Percentiles rank a stretch among this genome's conserved stretches.
phyloP scores from a whole-genome alignment of 2,329 filamentous ascomycete species.

The Fusarium devonianum region DNA sequence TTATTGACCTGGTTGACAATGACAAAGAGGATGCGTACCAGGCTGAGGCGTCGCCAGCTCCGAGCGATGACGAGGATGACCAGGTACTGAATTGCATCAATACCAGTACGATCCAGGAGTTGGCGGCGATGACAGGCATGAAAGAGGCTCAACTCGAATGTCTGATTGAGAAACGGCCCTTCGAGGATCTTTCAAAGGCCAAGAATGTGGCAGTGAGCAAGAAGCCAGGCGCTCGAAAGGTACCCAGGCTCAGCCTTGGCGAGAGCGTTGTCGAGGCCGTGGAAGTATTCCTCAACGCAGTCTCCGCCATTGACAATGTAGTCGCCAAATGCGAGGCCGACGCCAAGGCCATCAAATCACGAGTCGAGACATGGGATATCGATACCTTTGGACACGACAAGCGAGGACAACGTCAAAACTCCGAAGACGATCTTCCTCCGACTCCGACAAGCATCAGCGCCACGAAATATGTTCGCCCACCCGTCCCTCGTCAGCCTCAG shows the following conservation, averaged over 20 bases:
- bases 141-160: slow-evolving; percentile 72
- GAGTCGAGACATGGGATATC: slow-evolving; percentile 58
- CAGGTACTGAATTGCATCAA: slow-evolving; percentile 83
- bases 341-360: slow-evolving; percentile 62
- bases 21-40: slow-evolving; percentile 53
- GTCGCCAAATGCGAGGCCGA: slow-evolving; percentile 78
- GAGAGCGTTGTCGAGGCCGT: slow-evolving; percentile 60
- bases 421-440: slow-evolving; percentile 49
- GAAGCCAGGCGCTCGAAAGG: slow-evolving; percentile 55
- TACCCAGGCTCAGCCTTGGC: slow-evolving; percentile 58
- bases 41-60: slow-evolving; percentile 45
- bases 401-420: slow-evolving; percentile 42
- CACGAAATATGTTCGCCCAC: slow-evolving; percentile 50
- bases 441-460: slow-evolving; percentile 52
- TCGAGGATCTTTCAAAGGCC: slow-evolving; percentile 69
- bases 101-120: slow-evolving; percentile 73
- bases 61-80: slow-evolving; percentile 45
- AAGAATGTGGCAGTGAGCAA: slow-evolving; percentile 66
- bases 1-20: slow-evolving; percentile 49
- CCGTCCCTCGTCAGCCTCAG: slow-evolving; percentile 69
- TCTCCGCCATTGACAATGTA: slow-evolving; percentile 83
- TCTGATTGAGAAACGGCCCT: slow-evolving; percentile 79
- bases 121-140: slow-evolving; percentile 82
- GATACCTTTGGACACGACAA: slow-evolving; percentile 55
- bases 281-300: slow-evolving; percentile 78